Evolutionary conservation across 2,329 filamentous ascomycete species (phyloP).

Genomic region (Catunica adiposa): DNA sequence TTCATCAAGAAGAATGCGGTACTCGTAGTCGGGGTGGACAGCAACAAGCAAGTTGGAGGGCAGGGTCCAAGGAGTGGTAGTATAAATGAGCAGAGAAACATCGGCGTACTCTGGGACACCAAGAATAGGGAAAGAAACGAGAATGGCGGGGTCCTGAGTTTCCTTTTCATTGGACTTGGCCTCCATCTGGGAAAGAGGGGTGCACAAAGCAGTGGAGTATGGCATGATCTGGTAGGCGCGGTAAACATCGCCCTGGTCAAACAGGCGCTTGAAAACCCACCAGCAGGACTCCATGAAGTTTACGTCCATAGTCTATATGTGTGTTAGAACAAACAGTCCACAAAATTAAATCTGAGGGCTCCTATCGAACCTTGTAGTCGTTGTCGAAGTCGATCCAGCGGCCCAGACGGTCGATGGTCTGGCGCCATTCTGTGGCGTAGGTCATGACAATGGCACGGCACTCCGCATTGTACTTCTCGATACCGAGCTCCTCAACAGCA

Average conservation of each 20-base stretch:
- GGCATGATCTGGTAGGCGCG: conserved; percentile 60
- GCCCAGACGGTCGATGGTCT: conserved; percentile 55
- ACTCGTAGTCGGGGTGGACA: conserved; percentile 61
- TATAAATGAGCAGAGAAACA: conserved; percentile 37
- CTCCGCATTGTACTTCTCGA: conserved; percentile 70
- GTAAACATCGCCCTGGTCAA: conserved; percentile 55
- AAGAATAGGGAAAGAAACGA: conserved; percentile 53
- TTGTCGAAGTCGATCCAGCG: conserved; percentile 69
- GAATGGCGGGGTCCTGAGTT: conserved; percentile 55
- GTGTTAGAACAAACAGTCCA: conserved; percentile 1
- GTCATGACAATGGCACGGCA: conserved; percentile 78
- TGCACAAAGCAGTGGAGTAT: conserved; percentile 57
- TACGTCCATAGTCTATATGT: conserved; percentile 48
- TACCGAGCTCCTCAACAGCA: conserved; percentile 63
- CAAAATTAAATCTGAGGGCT: neutral
- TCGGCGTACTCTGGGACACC: conserved; percentile 45
- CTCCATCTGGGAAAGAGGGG: conserved; percentile 60
- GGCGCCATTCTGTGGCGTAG: conserved; percentile 63
- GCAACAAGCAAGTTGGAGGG: conserved; percentile 61
- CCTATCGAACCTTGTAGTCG: conserved; percentile 46
- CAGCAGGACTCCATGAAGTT: conserved; percentile 63
- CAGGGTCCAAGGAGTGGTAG: conserved; percentile 65
- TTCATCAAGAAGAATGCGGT: conserved; percentile 56
- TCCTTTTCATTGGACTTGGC: conserved; percentile 62
- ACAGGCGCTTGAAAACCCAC: conserved; percentile 65